Percentiles rank a stretch among this genome's conserved stretches.
Conservation (phyloP, 345 rosid genomes). For the Syzygium oleosum region DNA sequence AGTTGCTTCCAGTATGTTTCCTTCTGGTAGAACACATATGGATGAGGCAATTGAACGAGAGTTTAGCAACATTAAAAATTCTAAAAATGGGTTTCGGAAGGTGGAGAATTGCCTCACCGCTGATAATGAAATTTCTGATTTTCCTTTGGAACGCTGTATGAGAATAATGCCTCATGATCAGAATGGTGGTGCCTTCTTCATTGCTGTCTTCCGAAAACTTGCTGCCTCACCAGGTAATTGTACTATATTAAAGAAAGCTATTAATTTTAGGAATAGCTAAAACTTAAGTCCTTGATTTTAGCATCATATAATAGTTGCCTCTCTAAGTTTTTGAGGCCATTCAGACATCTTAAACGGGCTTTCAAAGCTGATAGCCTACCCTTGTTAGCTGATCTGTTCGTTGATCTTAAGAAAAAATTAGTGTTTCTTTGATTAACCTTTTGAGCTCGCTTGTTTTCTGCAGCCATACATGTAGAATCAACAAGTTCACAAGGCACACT, state of each 20-base stretch:
- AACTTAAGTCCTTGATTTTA: neutral
- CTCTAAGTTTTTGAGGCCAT: neutral
- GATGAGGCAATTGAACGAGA: conserved; percentile 2
- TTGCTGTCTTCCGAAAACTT: conserved; percentile 73
- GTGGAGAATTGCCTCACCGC: neutral
- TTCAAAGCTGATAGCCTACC: neutral
- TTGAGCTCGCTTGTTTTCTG: neutral
- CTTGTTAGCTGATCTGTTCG: neutral
- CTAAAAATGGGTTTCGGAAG: neutral
- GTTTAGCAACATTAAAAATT: neutral
- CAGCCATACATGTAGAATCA: neutral
- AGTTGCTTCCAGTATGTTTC: conserved; percentile 73
- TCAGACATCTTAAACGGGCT: neutral
- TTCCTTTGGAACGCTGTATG: conserved; percentile 82
- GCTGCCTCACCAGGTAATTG: conserved; percentile 61
- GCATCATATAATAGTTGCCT: neutral
- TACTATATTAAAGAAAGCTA: neutral
- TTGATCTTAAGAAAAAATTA: neutral
- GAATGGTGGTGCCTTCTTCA: conserved; percentile 87
- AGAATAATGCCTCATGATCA: conserved; percentile 97
- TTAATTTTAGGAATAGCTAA: neutral
- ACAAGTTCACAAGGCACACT: neutral
- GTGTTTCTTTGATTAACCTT: neutral
- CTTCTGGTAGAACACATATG: conserved; percentile 43
- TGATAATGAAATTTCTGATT: conserved; percentile 57